Evolutionary conservation across 2,329 filamentous ascomycete species (phyloP).

Genomic region (Alternaria dauci): DNA sequence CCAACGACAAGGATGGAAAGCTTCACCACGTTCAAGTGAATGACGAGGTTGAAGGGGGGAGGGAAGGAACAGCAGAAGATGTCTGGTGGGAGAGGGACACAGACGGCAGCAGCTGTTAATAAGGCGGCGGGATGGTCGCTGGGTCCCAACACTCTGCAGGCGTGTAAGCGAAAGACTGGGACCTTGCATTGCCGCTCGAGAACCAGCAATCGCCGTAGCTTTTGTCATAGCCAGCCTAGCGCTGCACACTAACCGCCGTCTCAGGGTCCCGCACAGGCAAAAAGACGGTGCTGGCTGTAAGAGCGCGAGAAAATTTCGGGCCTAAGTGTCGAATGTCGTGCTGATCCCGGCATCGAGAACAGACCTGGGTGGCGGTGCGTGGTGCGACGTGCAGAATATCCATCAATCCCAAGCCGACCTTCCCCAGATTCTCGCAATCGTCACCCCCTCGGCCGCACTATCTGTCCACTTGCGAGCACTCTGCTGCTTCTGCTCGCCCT

Average conservation of each 20-base stretch:
- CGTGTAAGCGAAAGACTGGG: constrained; percentile 42
- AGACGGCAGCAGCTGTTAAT: constrained; percentile 12
- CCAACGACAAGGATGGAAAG: constrained; percentile 27
- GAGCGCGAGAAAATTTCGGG: constrained; percentile 41
- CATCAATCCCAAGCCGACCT: constrained; percentile 23
- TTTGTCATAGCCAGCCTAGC: constrained; percentile 30
- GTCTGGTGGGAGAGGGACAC: constrained; percentile 14
- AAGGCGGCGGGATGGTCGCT: constrained; percentile 21
- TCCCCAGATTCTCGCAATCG: constrained; percentile 34
- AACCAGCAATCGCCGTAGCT: constrained; percentile 31
- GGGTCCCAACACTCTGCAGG: constrained; percentile 32
- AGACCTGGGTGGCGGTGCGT: constrained; percentile 31
- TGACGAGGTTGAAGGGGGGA: constrained; percentile 27
- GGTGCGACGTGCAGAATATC: constrained; percentile 11
- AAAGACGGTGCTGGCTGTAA: constrained; percentile 23
- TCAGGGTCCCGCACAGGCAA: constrained; percentile 29
- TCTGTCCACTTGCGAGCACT: constrained; percentile 10
- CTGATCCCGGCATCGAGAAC: constrained; percentile 36
- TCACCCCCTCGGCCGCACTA: constrained; percentile 9
- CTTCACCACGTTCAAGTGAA: constrained; percentile 34
- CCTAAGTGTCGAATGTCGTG: constrained; percentile 24
- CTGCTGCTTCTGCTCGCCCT: constrained; percentile 16
- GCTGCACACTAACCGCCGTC: constrained; percentile 31
- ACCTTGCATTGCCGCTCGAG: constrained; percentile 44
- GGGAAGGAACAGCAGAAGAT: constrained; percentile 21